These are phyloP conservation scores for Cicer cuneatum DNA, from an alignment of 306 rosid species.

Conservation along the genomic window DNA sequence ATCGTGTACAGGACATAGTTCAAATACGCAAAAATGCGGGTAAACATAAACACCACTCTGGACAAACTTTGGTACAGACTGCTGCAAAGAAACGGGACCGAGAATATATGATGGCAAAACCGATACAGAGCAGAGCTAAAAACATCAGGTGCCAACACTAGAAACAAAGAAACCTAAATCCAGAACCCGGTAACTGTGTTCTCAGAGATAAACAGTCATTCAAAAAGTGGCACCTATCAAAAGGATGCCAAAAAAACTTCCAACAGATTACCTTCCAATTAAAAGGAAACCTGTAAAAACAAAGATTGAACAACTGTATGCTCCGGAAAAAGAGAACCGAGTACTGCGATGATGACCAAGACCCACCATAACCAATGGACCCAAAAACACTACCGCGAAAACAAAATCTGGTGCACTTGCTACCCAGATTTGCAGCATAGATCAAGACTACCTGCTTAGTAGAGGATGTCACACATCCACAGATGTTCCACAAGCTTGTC, in stretches of 20 bases:
- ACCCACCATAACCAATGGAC: conserved; percentile 77
- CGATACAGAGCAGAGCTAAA: conserved; percentile 56
- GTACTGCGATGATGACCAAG: conserved; percentile 59
- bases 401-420: conserved; percentile 29
- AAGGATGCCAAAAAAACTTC: conserved; percentile 59
- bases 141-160: conserved; percentile 58
- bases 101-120: conserved; percentile 52
- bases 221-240: conserved; percentile 45
- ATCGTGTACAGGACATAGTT: conserved; percentile 52
- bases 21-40: conserved; percentile 52
- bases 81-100: conserved; percentile 32
- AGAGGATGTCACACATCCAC: conserved; percentile 84
- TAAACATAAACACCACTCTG: conserved; percentile 48
- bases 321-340: conserved; percentile 74
- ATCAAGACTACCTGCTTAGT: conserved; percentile 47
- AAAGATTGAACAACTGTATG: conserved; percentile 53
- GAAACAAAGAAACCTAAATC: conserved; percentile 56
- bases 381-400: conserved; percentile 73
- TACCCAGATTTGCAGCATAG: conserved; percentile 8
- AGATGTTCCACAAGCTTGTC: conserved; percentile 63
- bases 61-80: conserved; percentile 50
- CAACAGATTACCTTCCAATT: conserved; percentile 66
- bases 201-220: conserved; percentile 64
- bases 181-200: conserved; percentile 57
- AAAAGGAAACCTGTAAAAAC: conserved; percentile 71